These are phyloP conservation scores for Backusella westeae DNA, from an alignment of 192 early-diverging fungal genomes.

Conservation along the genomic window DNA sequence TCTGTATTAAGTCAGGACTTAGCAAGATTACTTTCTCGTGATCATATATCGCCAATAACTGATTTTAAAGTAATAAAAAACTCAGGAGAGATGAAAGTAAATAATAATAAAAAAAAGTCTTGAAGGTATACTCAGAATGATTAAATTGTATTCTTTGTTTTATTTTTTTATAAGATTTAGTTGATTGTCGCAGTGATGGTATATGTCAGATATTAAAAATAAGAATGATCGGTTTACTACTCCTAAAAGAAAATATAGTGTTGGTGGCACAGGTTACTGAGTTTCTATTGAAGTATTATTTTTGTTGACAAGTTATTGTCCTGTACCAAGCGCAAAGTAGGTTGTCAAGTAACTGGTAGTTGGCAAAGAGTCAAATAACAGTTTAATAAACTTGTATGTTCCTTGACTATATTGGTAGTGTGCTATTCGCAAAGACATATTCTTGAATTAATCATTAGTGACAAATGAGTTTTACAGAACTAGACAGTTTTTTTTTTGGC, in stretches of 20 bases:
- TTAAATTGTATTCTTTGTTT: too few relatives aligned
- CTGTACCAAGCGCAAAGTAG: not conserved
- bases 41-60: too few relatives aligned
- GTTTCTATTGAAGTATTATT: not conserved
- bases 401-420: not conserved
- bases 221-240: not conserved
- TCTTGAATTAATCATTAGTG: not conserved
- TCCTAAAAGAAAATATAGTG: not conserved
- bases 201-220: not conserved
- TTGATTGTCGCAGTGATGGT: too few relatives aligned
- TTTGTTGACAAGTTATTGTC: not conserved
- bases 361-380: not conserved
- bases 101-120: too few relatives aligned
- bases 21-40: not conserved
- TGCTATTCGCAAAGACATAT: not conserved
- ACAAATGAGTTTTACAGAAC: not conserved
- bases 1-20: not conserved
- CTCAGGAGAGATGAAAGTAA: too few relatives aligned
- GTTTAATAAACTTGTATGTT: not conserved
- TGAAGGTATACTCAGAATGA: too few relatives aligned
- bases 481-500: not conserved
- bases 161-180: too few relatives aligned
- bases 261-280: not conserved
- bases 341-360: not conserved
- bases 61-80: too few relatives aligned